phyloP scores from a whole-genome alignment of 139 green algal genomes.

The Dunaliella primolecta region DNA sequence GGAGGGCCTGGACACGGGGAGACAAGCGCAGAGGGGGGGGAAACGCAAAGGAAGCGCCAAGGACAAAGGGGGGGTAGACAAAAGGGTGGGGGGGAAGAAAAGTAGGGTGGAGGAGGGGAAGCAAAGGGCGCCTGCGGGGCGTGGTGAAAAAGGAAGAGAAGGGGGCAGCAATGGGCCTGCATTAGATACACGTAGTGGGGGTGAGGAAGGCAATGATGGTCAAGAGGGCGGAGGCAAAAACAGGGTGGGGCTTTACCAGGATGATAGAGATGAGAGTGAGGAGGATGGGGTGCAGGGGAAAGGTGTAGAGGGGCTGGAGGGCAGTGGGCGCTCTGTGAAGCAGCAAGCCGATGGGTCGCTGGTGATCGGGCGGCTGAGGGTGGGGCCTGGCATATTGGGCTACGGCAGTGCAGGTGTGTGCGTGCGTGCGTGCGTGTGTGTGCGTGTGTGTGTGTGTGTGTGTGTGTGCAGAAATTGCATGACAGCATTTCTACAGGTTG shows the following conservation, averaged over 20 bases:
- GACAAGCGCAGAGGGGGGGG: no score
- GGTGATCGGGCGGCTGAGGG: constrained; percentile 48
- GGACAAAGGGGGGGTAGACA: no score
- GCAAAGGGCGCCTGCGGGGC: no score
- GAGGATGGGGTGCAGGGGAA: not conserved
- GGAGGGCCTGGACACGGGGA: not conserved
- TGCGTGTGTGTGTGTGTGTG: constrained; percentile 1
- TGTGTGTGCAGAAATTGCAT: no score
- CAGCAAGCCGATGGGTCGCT: constrained; percentile 33
- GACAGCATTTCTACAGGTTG: no score
- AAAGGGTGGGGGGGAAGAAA: no score
- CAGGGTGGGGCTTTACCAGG: no score
- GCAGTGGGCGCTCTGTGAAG: not conserved
- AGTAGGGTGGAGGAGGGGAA: not conserved
- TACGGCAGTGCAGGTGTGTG: constrained; percentile 50
- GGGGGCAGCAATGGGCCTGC: no score
- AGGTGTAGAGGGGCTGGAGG: not conserved
- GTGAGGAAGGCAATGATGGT: not conserved
- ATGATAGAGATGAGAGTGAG: not conserved
- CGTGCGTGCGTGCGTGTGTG: not conserved
- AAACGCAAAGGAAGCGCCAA: no score
- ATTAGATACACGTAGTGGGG: not conserved
- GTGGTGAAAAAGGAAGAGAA: no score
- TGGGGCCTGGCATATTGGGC: constrained; percentile 66
- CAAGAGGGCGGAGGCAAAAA: constrained; percentile 1